These are phyloP conservation scores for Neobulgaria alba DNA, from an alignment of 2,329 filamentous ascomycete species.

Conservation along the genomic window DNA sequence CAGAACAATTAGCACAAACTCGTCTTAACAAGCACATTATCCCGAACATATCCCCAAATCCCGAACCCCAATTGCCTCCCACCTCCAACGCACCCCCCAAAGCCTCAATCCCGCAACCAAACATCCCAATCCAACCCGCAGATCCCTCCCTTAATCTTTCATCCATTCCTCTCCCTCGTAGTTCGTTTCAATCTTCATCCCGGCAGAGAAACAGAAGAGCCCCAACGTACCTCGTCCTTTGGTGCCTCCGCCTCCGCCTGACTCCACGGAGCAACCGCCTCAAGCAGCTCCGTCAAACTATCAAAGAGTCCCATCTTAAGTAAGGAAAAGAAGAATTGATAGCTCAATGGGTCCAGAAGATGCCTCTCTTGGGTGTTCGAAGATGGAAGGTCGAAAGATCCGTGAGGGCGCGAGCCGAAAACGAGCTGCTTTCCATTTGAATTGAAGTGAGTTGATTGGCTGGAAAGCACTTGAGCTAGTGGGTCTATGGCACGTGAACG, in stretches of 20 bases:
- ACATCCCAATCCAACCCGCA: too few species aligned
- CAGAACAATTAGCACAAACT: neutral
- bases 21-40: neutral
- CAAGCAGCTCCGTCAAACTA: conserved; percentile 53
- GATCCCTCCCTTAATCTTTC: too few species aligned
- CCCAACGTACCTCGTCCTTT: conserved; percentile 29
- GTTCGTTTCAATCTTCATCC: neutral
- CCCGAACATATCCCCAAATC: neutral
- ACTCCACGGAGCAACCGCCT: conserved; percentile 57
- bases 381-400: conserved; percentile 7
- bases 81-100: neutral
- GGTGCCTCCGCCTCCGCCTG: conserved; percentile 55
- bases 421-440: conserved; percentile 16
- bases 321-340: conserved; percentile 6
- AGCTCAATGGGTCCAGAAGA: conserved; percentile 5
- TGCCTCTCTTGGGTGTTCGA: conserved; percentile 5
- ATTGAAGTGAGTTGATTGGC: conserved; percentile 25
- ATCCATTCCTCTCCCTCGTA: too few species aligned
- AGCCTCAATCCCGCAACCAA: neutral
- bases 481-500: too few species aligned
- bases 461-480: neutral
- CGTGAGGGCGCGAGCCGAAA: conserved; percentile 1
- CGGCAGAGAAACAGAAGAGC: neutral
- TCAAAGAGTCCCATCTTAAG: conserved; percentile 57
- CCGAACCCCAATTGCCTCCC: too few species aligned